A percentile compares a stretch with the other conserved stretches of the same genome.
These are phyloP conservation scores for Sporothrix variecibatus DNA, from an alignment of 2,329 filamentous ascomycete species.

Conservation along the genomic window DNA sequence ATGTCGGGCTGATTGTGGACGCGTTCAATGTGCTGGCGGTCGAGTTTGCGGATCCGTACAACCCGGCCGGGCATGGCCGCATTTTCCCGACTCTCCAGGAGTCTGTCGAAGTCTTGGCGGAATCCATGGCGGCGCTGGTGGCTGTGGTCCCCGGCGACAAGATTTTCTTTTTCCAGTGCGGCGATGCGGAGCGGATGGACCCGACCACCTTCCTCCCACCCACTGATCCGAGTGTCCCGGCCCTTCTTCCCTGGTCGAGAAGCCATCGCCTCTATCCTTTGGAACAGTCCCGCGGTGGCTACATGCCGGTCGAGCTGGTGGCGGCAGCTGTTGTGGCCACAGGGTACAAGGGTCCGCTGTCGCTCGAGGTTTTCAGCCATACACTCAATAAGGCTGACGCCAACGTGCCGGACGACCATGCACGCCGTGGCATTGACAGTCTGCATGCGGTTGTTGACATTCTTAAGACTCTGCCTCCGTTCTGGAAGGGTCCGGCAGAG, in stretches of 20 bases:
- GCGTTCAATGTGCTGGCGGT: constrained; percentile 10
- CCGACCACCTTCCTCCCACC: background rate
- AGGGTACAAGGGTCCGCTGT: background rate
- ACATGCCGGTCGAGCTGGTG: constrained; percentile 12
- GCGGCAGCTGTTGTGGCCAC: background rate
- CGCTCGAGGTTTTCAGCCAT: background rate
- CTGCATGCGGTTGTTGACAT: background rate
- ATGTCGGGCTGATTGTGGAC: constrained; percentile 11
- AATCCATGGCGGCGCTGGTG: background rate
- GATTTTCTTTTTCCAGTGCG: constrained; percentile 17
- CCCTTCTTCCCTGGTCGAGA: background rate
- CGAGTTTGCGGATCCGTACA: constrained; percentile 17
- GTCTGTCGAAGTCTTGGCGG: background rate
- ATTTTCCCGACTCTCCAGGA: background rate
- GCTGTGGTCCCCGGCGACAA: constrained; percentile 5
- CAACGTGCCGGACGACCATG: background rate
- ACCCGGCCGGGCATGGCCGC: background rate
- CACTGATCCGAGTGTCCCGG: background rate
- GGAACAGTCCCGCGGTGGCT: background rate
- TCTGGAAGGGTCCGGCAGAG: background rate
- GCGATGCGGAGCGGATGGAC: background rate
- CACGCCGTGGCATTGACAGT: background rate
- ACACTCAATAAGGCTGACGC: background rate
- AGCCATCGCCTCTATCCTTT: constrained; percentile 5
- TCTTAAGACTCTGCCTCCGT: background rate